Conservation (phyloP, 345 rosid genomes). For the Brassica cretica region DNA sequence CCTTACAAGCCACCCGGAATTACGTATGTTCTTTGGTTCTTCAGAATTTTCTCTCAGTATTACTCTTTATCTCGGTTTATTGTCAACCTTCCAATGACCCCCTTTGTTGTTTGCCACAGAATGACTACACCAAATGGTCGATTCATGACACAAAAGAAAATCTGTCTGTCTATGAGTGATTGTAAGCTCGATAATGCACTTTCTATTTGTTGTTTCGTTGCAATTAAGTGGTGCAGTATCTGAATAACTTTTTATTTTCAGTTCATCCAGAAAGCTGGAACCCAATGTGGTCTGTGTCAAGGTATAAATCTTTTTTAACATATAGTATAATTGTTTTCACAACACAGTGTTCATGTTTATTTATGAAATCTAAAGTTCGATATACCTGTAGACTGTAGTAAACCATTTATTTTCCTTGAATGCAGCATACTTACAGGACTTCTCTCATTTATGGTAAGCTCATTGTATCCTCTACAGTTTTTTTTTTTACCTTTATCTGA, state of each 20-base stretch:
- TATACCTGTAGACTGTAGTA: too few relatives aligned
- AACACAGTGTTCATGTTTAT: too few relatives aligned
- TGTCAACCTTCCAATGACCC: not conserved
- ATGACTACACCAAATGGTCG: slow-evolving; percentile 98
- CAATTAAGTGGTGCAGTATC: not conserved
- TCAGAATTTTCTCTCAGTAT: slow-evolving; percentile 30
- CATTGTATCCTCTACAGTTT: slow-evolving; percentile 7
- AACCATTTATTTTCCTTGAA: slow-evolving; percentile 6
- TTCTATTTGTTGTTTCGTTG: slow-evolving; percentile 1
- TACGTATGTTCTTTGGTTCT: slow-evolving; percentile 52
- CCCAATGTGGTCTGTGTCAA: slow-evolving; percentile 99
- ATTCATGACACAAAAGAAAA: slow-evolving; percentile 92
- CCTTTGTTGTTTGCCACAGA: slow-evolving; percentile 15
- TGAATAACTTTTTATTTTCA: slow-evolving; percentile 38
- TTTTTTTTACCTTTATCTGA: not conserved
- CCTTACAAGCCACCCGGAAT: slow-evolving; percentile 99
- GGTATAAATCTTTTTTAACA: slow-evolving; percentile 46
- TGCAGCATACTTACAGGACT: slow-evolving; percentile 99
- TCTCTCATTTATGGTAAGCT: slow-evolving; percentile 94
- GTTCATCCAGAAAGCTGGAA: slow-evolving; percentile 99
- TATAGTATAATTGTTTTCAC: not conserved
- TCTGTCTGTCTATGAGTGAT: slow-evolving; percentile 98
- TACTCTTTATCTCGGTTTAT: not conserved
- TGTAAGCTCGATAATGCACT: slow-evolving; percentile 55
- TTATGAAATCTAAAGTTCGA: not conserved